phyloP scores from a whole-genome alignment of 2,329 filamentous ascomycete genomes.

The Thermothelomyces thermophilus region DNA sequence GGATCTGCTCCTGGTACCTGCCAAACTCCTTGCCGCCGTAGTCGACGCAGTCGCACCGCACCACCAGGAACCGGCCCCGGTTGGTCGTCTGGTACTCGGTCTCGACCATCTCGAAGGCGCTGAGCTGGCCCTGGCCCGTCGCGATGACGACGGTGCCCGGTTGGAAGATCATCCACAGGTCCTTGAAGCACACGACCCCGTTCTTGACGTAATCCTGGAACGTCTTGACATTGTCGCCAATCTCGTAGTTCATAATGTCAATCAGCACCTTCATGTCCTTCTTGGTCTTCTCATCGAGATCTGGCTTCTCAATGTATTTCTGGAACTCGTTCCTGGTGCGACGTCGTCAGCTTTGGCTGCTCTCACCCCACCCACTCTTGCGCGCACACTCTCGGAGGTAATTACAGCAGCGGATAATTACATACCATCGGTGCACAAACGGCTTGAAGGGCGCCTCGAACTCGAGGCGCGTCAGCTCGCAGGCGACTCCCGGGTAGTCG shows the following conservation, averaged over 20 bases:
- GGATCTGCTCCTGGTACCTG: slow-evolving; percentile 30
- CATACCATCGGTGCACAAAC: slow-evolving; percentile 56
- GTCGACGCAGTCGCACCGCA: slow-evolving; percentile 39
- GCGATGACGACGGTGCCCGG: slow-evolving; percentile 39
- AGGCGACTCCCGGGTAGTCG: slow-evolving; percentile 54
- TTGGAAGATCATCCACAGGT: slow-evolving; percentile 49
- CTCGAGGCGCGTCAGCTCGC: slow-evolving; percentile 52
- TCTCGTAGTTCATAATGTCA: slow-evolving; percentile 43
- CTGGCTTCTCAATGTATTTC: slow-evolving; percentile 35
- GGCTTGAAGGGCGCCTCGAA: slow-evolving; percentile 56
- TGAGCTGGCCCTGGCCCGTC: slow-evolving; percentile 34
- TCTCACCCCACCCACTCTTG: too few relatives aligned
- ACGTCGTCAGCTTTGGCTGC: slow-evolving; percentile 6
- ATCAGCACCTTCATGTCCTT: slow-evolving; percentile 43
- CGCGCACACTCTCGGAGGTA: neutral
- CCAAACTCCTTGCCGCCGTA: slow-evolving; percentile 44
- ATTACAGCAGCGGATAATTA: neutral
- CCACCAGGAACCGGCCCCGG: slow-evolving; percentile 34
- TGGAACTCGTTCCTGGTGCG: slow-evolving; percentile 36
- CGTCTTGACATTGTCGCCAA: slow-evolving; percentile 43
- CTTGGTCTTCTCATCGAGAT: slow-evolving; percentile 38
- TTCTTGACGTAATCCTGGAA: slow-evolving; percentile 47
- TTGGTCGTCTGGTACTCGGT: slow-evolving; percentile 33
- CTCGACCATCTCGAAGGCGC: slow-evolving; percentile 34
- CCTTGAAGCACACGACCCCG: slow-evolving; percentile 46